Conservation (phyloP, 495 filamentous ascomycete genomes). For the Xylaria castorea region DNA sequence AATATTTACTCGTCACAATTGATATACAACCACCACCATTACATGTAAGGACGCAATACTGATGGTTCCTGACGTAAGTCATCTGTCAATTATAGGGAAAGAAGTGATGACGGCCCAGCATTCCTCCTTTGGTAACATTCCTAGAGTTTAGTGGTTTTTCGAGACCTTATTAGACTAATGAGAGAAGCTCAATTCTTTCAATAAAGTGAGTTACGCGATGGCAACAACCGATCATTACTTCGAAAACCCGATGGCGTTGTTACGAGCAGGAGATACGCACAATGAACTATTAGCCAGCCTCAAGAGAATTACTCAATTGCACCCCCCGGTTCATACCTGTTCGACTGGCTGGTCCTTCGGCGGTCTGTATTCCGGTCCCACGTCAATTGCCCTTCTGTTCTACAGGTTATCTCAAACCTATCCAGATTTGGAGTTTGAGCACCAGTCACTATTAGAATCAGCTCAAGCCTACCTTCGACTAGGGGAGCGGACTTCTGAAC, state of each 20-base stretch:
- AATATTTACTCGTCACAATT: neutral
- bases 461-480: slow-evolving; percentile 55
- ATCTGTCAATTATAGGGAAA: neutral
- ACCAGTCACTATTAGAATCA: slow-evolving; percentile 54
- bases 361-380: slow-evolving; percentile 66
- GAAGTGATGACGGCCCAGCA: neutral
- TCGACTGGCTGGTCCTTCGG: slow-evolving; percentile 40
- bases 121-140: neutral
- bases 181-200: neutral
- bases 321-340: slow-evolving; percentile 35
- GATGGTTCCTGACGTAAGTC: slow-evolving; percentile 1
- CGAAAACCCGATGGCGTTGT: slow-evolving; percentile 14
- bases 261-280: slow-evolving; percentile 23
- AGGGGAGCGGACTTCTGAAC: slow-evolving; percentile 43
- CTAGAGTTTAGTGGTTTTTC: neutral
- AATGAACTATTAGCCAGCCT: slow-evolving; percentile 33
- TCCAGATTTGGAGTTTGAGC: slow-evolving; percentile 54
- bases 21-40: neutral
- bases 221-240: slow-evolving; percentile 26
- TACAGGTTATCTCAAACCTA: slow-evolving; percentile 55
- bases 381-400: slow-evolving; percentile 66
- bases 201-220: slow-evolving; percentile 16
- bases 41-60: neutral
- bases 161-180: neutral
- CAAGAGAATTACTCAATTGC: slow-evolving; percentile 26